A percentile compares a stretch with the other conserved stretches of the same genome.
Evolutionary conservation across 345 rosid species (phyloP).

Genomic region (Gossypium rotundifolium): DNA sequence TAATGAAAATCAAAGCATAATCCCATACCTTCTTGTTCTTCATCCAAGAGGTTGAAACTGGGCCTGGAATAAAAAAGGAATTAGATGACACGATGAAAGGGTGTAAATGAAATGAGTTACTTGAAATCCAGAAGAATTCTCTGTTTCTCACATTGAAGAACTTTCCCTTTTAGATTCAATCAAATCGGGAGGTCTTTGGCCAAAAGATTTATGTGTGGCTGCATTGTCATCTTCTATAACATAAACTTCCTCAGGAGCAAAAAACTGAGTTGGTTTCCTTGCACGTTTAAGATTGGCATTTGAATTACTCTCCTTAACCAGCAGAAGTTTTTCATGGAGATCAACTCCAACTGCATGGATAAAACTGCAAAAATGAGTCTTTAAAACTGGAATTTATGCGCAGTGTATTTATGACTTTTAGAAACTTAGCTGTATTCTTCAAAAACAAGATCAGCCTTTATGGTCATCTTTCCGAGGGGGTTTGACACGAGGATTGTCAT

Average conservation of each 20-base stretch:
- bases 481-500: conserved; percentile 44
- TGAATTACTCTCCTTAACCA: conserved; percentile 34
- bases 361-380: conserved; percentile 1
- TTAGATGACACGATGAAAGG: background rate
- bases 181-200: conserved; percentile 18
- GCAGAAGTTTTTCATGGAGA: conserved; percentile 53
- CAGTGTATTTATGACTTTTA: background rate
- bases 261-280: conserved; percentile 32
- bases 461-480: conserved; percentile 47
- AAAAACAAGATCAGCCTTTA: conserved; percentile 77
- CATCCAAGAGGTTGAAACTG: conserved; percentile 82
- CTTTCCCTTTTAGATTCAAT: conserved; percentile 19
- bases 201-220: conserved; percentile 21
- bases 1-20: background rate
- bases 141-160: conserved; percentile 35
- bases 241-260: conserved; percentile 34
- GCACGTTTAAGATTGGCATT: conserved; percentile 22
- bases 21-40: conserved; percentile 64
- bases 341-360: conserved; percentile 70
- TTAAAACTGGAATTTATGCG: background rate
- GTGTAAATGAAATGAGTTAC: background rate
- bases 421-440: conserved; percentile 74
- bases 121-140: conserved; percentile 6
- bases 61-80: conserved; percentile 56
- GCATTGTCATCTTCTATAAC: conserved; percentile 35